phyloP scores from a whole-genome alignment of 352 stramenopile species.

The Globisporangium takayamanum region DNA sequence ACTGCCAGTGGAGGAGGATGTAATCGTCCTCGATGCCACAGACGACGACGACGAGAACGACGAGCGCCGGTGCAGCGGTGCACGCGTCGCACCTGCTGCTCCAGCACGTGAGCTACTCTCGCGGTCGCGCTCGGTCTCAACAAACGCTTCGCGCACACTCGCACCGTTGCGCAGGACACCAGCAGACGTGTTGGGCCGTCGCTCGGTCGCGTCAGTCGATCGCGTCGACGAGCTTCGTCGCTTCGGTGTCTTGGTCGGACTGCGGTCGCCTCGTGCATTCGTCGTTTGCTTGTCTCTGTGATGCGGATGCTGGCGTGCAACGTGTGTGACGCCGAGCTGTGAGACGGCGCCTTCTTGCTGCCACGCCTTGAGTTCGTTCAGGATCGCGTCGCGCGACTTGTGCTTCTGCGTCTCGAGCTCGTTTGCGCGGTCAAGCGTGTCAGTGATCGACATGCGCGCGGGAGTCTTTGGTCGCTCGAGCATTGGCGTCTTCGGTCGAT shows the following conservation, averaged over 20 bases:
- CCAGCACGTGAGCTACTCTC: constrained; percentile 1
- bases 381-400: constrained; percentile 56
- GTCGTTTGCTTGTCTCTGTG: constrained; percentile 7
- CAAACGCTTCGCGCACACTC: constrained; percentile 49
- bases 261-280: constrained; percentile 6
- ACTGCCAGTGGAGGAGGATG: not conserved
- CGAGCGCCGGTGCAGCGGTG: not conserved
- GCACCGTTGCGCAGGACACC: constrained; percentile 33
- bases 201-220: constrained; percentile 15
- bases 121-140: constrained; percentile 16
- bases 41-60: constrained; percentile 5
- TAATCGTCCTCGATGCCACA: constrained; percentile 1
- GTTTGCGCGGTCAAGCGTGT: constrained; percentile 62
- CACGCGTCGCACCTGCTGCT: not conserved
- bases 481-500: not conserved
- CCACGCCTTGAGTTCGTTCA: constrained; percentile 62
- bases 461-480: constrained; percentile 49
- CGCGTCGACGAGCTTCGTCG: not conserved
- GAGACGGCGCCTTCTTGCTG: constrained; percentile 48
- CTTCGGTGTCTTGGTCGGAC: not conserved
- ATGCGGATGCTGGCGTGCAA: constrained; percentile 1
- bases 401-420: constrained; percentile 57
- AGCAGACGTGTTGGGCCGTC: constrained; percentile 46
- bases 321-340: constrained; percentile 26
- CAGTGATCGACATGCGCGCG: constrained; percentile 65